Evolutionary conservation across 1,284 basidiomycete genomes (phyloP), one percentile per base, ranked within the genome.

Genomic region (Malassezia globosa): DNA sequence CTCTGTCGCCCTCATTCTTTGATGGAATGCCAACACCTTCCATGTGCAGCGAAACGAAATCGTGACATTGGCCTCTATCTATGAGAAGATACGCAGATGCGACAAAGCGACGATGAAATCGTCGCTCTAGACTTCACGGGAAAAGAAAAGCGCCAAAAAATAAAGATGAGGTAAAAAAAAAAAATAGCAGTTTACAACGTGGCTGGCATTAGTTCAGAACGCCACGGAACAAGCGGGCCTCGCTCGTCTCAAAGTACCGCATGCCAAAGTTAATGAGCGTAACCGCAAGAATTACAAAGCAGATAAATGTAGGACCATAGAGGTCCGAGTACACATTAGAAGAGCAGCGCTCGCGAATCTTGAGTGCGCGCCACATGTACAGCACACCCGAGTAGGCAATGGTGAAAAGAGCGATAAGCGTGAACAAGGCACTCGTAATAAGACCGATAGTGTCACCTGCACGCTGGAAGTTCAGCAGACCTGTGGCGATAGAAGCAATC

Each of bases 381-480:
- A 92, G 84, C 50, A 79, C 78, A 2, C 84, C 85, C 1, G 84
- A 81, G 74, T 97, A 97, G 14, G 83, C 81, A 59, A 96, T 87
- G 2, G 88, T 80, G 39, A 87, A 73, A n/a, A 97, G 78, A 13
- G 94, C 85, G 7, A 85, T 81, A 47, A 89, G 72, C 0, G 90
- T 95, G 76, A 97, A 97, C 50, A 87, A 76, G 10, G 79, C 78
- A 7, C 89, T 85, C 54, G 84, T 83, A 64, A 92, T 81, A 34
- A 94, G 77, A 5, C 88, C 89, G 7, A 77, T 77, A 14, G 76
- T 73, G 73, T 95, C 89, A 18, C 81, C 77, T 0, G 84, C 77
- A 3, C 81, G 77, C 36, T 84, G 76, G 66, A 94, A 95, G 76
- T 94, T 96, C 58, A 96, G 54, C 46, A 73, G 52, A 25, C 69